Percentiles rank a stretch among this genome's conserved stretches.
Conservation (phyloP, 306 rosid species). For the Glycine tomentella region DNA sequence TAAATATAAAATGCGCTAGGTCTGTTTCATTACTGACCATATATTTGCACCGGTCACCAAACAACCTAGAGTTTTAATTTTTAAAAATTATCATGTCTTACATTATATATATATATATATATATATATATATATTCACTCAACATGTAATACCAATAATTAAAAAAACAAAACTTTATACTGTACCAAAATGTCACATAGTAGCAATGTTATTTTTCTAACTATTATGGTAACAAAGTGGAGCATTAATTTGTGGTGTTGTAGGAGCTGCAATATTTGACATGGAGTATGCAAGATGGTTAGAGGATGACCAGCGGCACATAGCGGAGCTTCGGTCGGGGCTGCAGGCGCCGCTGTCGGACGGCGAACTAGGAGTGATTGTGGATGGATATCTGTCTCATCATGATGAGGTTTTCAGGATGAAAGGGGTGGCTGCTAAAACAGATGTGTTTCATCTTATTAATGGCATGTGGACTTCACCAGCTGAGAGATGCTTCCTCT, state of each 20-base stretch:
- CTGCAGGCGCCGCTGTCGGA: conserved; percentile 71
- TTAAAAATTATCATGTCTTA: background rate
- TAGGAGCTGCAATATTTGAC: conserved; percentile 94
- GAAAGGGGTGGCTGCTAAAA: conserved; percentile 73
- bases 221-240: background rate
- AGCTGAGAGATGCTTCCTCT: conserved; percentile 90
- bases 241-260: background rate
- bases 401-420: conserved; percentile 81
- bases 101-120: background rate
- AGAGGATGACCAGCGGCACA: conserved; percentile 84
- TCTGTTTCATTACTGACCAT: conserved; percentile 31
- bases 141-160: background rate
- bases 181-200: background rate
- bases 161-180: too few relatives aligned
- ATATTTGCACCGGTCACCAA: conserved; percentile 1
- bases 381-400: conserved; percentile 73
- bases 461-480: conserved; percentile 91
- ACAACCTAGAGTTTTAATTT: background rate
- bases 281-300: conserved; percentile 94
- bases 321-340: conserved; percentile 73
- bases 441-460: conserved; percentile 89
- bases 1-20: conserved; percentile 17
- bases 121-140: background rate
- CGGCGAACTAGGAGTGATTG: conserved; percentile 62
- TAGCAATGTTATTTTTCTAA: background rate